These are phyloP conservation scores for Epichloe festucae DNA, from an alignment of 2,329 filamentous ascomycete genomes.

Conservation along the genomic window DNA sequence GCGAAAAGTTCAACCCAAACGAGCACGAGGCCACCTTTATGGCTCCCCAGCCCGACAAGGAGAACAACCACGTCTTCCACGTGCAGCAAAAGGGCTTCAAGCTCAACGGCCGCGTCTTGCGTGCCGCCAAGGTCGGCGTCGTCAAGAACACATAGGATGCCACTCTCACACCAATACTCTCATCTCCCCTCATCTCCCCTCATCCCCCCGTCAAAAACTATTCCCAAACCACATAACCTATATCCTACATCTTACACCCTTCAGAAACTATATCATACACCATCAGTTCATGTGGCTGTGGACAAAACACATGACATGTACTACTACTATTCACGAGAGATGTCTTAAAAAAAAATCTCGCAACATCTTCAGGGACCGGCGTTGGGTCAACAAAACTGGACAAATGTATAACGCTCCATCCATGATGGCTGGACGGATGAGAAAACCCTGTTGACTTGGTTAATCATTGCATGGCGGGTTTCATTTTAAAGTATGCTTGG, in stretches of 20 bases:
- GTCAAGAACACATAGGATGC: conserved; percentile 59
- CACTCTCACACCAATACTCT: neutral
- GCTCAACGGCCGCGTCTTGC: conserved; percentile 78
- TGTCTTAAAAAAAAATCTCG: conserved; percentile 2
- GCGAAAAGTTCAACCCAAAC: conserved; percentile 91
- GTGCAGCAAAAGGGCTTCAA: conserved; percentile 94
- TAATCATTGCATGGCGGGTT: conserved; percentile 16
- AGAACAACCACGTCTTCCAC: conserved; percentile 80
- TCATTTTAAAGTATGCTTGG: conserved; percentile 5
- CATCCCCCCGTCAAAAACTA: neutral
- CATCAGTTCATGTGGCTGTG: conserved; percentile 1
- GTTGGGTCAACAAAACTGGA: conserved; percentile 16
- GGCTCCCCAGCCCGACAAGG: conserved; percentile 74
- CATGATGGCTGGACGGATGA: conserved; percentile 21
- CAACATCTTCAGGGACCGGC: conserved; percentile 17
- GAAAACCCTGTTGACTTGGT: neutral
- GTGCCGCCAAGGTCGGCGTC: conserved; percentile 91
- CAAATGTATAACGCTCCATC: conserved; percentile 33
- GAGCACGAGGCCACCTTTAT: conserved; percentile 95
- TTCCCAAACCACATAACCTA: neutral
- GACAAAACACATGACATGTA: conserved; percentile 5
- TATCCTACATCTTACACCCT: neutral
- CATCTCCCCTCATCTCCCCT: neutral
- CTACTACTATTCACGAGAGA: conserved; percentile 7
- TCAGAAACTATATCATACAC: conserved; percentile 3